Evolutionary conservation across 2,329 filamentous ascomycete species (phyloP), one percentile per base, ranked within the genome.

Genomic region (Chrysosphaeria jannelii): DNA sequence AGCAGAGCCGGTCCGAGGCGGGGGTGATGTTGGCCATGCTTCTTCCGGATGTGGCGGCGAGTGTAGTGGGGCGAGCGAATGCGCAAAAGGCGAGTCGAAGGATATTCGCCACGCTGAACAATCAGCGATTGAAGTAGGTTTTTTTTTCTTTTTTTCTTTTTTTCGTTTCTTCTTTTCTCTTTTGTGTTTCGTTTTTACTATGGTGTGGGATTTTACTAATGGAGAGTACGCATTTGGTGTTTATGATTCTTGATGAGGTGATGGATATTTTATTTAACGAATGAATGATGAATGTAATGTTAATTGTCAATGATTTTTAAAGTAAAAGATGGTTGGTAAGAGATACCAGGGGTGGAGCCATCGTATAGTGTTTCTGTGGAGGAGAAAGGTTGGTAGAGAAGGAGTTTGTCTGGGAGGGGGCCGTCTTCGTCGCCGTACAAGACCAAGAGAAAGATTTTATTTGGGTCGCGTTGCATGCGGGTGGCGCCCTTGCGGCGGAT

Each of bases 101-200:
- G 36, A 61, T 93, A 22, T 75, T 88, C 48, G 79, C 78, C 7
- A 78, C 74, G 21, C 50, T 93, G 34, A 97, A 97, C 43, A 97
- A 93, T 44, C 57, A 64, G 28, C 57, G 76, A 31, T 50, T 97
- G 33, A 91, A 93, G 71, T 79, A 48, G 51, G 68, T 61, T 14
- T 23, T 8, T 21, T 33, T 4, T 16, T 23, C 23, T 8, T 17
- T 14, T 16, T 8, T 19, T 13, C 18, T 10, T 13, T 16, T n/a
- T 4, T 16, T 20, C 9, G 6, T 14, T 20, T 10, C 8, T 12
- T 10, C 11, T 19, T 6, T 3, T 24, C 25, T 14, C 6, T 10
- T 4, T 6, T 22, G 1, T 26, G 11, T 24, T 14, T n/a, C 3
- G 10, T 12, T 5, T 25, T 26, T 36, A 25, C 37, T 22, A 8